phyloP scores from a whole-genome alignment of 2,329 filamentous ascomycete genomes.

The Penicillium sp. region DNA sequence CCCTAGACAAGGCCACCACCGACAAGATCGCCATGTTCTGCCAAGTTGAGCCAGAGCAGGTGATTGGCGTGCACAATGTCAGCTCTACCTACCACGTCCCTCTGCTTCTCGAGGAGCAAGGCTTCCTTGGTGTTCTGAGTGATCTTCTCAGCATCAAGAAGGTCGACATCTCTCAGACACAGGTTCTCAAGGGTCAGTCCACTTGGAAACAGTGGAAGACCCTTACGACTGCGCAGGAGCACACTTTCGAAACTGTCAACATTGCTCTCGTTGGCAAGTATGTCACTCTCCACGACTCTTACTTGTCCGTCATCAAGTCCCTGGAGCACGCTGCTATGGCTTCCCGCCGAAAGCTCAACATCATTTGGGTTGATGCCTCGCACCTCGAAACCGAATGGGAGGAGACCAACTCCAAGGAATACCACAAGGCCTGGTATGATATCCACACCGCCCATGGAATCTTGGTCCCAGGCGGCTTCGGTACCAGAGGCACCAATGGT shows the following conservation, averaged over 20 bases:
- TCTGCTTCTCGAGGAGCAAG: conserved; percentile 73
- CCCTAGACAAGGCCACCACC: conserved; percentile 63
- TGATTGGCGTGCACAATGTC: conserved; percentile 79
- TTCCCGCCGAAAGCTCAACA: conserved; percentile 20
- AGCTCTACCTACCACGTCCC: conserved; percentile 87
- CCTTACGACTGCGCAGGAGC: conserved; percentile 58
- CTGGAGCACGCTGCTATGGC: conserved; percentile 20
- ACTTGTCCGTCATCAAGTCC: conserved; percentile 73
- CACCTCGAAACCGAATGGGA: conserved; percentile 70
- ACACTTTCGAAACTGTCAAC: conserved; percentile 58
- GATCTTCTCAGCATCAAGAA: conserved; percentile 53
- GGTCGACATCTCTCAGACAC: conserved; percentile 38
- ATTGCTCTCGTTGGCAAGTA: conserved; percentile 96
- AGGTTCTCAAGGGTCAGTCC: conserved; percentile 54
- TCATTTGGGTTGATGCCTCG: conserved; percentile 76
- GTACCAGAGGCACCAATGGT: conserved; percentile 69
- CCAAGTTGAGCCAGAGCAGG: conserved; percentile 74
- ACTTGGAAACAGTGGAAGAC: conserved; percentile 72
- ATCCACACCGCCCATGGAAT: conserved; percentile 57
- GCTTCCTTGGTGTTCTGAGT: conserved; percentile 59
- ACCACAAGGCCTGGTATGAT: conserved; percentile 76
- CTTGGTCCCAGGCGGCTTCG: conserved; percentile 65
- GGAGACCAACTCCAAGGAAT: conserved; percentile 58
- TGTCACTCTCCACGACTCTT: conserved; percentile 71
- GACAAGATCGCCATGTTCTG: conserved; percentile 83